These are phyloP conservation scores for Diplogelasinospora grovesii DNA, from an alignment of 495 filamentous ascomycete genomes.

Conservation along the genomic window DNA sequence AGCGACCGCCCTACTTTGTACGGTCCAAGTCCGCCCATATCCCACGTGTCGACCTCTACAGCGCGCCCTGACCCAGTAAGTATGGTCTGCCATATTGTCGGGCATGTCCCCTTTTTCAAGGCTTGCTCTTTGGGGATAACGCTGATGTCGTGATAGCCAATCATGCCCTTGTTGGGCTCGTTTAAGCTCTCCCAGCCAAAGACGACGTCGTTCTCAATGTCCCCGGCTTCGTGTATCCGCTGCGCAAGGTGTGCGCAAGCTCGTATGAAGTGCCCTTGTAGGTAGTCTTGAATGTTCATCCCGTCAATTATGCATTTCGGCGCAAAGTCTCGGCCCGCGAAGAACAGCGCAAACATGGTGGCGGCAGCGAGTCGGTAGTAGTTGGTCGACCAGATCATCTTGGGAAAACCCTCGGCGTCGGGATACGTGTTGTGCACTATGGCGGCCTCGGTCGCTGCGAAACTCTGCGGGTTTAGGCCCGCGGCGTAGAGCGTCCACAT, in stretches of 20 bases:
- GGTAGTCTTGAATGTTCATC: constrained; percentile 91
- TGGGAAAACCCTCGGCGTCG: constrained; percentile 81
- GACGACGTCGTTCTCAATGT: constrained; percentile 77
- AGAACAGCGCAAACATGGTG: constrained; percentile 92
- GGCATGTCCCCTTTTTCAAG: constrained; percentile 85
- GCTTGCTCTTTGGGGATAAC: constrained; percentile 82
- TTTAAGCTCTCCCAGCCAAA: constrained; percentile 96
- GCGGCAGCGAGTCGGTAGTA: constrained; percentile 82
- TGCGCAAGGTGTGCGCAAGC: constrained; percentile 75
- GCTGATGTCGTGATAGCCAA: constrained; percentile 79
- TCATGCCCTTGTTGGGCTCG: constrained; percentile 84
- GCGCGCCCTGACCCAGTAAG: constrained; percentile 82
- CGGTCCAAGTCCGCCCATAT: constrained; percentile 86
- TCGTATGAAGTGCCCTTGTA: constrained; percentile 78
- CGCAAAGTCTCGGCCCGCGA: constrained; percentile 85
- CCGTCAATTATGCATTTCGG: constrained; percentile 94
- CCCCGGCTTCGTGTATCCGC: constrained; percentile 84
- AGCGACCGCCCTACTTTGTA: constrained; percentile 77
- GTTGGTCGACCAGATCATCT: constrained; percentile 99
- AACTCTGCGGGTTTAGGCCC: constrained; percentile 77
- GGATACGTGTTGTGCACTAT: constrained; percentile 92
- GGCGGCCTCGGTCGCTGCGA: constrained; percentile 82
- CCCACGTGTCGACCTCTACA: constrained; percentile 85
- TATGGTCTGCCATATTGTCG: constrained; percentile 92
- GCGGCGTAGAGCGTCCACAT: constrained; percentile 97